These are phyloP conservation scores for Crithidia fasciculata DNA, from an alignment of 208 protist genomes.

Conservation along the genomic window DNA sequence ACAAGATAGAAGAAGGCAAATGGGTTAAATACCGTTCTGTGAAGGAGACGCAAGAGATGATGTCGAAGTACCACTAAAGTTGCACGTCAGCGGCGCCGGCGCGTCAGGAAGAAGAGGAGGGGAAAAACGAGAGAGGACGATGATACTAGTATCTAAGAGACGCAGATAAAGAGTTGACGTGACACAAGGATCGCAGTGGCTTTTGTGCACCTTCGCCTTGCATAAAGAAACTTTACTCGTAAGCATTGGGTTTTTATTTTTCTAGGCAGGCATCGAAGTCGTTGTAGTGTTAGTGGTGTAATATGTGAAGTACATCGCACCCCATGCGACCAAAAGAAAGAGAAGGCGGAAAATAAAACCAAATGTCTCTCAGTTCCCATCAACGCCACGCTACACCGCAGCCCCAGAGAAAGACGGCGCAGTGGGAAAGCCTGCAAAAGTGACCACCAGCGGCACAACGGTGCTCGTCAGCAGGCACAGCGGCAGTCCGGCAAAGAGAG, in stretches of 20 bases:
- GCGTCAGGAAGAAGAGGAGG: no score
- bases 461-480: conserved; percentile 32
- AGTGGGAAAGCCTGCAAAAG: conserved; percentile 24
- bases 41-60: no score
- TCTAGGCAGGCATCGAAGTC: no score
- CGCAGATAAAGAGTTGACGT: neutral
- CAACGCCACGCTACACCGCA: conserved; percentile 8
- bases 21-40: no score
- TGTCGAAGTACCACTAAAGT: no score
- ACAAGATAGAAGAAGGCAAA: no score
- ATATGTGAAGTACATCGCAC: neutral
- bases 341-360: conserved; percentile 2
- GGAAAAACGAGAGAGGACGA: neutral
- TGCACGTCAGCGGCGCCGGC: no score
- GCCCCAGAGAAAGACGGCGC: conserved; percentile 26
- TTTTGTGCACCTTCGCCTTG: no score
- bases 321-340: neutral
- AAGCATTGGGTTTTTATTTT: no score
- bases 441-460: conserved; percentile 26
- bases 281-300: no score
- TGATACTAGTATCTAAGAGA: no score
- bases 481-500: conserved; percentile 30
- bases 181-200: no score
- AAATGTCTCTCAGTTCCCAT: neutral
- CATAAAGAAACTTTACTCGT: neutral